Conservation (phyloP, 139 green algal genomes). For the Zygnema cylindricum region DNA sequence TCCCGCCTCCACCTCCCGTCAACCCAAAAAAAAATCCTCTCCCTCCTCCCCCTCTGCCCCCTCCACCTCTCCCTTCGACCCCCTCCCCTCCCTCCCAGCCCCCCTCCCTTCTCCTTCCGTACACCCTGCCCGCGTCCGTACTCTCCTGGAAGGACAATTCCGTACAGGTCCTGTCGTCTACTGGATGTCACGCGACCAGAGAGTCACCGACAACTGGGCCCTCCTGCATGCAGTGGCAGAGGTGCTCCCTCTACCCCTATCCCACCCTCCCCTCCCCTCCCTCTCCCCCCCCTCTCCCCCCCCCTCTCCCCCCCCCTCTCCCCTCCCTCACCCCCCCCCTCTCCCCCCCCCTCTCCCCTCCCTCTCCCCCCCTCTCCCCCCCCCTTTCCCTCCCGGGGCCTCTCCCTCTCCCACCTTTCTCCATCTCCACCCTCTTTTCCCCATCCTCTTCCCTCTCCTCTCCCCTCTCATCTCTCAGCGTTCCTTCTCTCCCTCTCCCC, state of each 20-base stretch:
- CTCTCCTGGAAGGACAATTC: conserved; percentile 7
- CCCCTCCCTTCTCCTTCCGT: not conserved
- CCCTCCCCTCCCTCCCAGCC: not conserved
- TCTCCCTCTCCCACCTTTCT: too few relatives aligned
- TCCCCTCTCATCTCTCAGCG: too few relatives aligned
- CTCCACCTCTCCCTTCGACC: not conserved
- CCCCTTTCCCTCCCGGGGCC: too few relatives aligned
- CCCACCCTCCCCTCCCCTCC: not conserved
- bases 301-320: too few relatives aligned
- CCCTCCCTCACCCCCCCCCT: too few relatives aligned
- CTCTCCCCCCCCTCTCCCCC: not conserved
- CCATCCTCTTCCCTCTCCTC: too few relatives aligned
- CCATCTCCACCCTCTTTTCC: too few relatives aligned
- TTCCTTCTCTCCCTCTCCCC: too few relatives aligned
- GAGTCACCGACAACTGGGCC: conserved; percentile 93
- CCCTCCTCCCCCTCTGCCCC: too few relatives aligned
- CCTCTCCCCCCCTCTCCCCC: too few relatives aligned
- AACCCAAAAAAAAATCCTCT: too few relatives aligned
- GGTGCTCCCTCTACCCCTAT: not conserved
- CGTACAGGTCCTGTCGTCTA: conserved; percentile 54
- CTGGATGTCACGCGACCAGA: conserved; percentile 92
- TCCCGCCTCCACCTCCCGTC: conserved; percentile 1
- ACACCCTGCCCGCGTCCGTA: conserved; percentile 11
- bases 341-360: too few relatives aligned
- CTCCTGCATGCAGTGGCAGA: conserved; percentile 83